A percentile compares a stretch with the other conserved stretches of the same genome.
These are phyloP conservation scores for Globisporangium nunn DNA, from an alignment of 352 stramenopile genomes.

Conservation along the genomic window DNA sequence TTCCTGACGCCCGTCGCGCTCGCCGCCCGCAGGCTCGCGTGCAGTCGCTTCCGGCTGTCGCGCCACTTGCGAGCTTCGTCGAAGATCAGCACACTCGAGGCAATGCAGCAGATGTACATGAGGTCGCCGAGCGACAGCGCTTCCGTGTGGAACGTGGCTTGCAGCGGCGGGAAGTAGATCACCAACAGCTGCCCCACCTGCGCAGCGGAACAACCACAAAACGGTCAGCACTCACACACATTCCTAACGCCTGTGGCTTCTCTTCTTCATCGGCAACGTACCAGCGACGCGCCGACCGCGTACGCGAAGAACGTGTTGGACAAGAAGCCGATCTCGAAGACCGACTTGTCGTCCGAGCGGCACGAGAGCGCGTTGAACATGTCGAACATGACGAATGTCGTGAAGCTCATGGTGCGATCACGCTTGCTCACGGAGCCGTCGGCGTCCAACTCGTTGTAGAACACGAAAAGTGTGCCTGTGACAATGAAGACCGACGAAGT, in stretches of 20 bases:
- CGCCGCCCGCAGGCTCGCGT: constrained; percentile 26
- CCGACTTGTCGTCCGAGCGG: constrained; percentile 90
- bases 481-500: constrained; percentile 74
- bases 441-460: constrained; percentile 74
- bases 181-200: constrained; percentile 92
- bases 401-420: constrained; percentile 98
- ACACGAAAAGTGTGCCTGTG: constrained; percentile 75
- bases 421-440: constrained; percentile 89
- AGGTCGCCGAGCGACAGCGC: constrained; percentile 89
- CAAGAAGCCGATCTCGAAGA: constrained; percentile 89
- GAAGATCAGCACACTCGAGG: constrained; percentile 90
- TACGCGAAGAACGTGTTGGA: constrained; percentile 94
- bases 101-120: constrained; percentile 88
- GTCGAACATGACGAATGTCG: constrained; percentile 98
- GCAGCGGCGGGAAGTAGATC: constrained; percentile 95
- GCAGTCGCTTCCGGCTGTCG: constrained; percentile 27
- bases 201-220: neutral
- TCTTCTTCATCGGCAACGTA: constrained; percentile 12
- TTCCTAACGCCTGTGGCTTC: neutral
- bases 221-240: neutral
- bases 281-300: constrained; percentile 88
- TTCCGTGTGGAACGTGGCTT: constrained; percentile 96
- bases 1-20: constrained; percentile 45
- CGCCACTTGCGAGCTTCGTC: constrained; percentile 93
- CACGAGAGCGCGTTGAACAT: constrained; percentile 98